A percentile compares a stretch with the other conserved stretches of the same genome.
Evolutionary conservation across 1,284 basidiomycete genomes (phyloP).

Genomic region (Malassezia psittaci): DNA sequence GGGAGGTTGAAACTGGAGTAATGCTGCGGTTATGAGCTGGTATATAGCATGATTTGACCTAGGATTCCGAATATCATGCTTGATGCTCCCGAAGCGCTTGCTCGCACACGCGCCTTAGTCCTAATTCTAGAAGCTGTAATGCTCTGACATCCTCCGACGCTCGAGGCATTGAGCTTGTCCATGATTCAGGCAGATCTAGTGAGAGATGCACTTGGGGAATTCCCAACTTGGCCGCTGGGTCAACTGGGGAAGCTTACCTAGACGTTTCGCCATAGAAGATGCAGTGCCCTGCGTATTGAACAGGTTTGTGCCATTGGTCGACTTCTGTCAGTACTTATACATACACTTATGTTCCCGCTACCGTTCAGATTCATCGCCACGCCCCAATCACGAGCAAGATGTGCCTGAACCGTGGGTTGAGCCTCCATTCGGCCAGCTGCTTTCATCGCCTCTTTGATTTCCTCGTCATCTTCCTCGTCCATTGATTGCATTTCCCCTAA

Average conservation of each 20-base stretch:
- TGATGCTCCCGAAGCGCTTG: not conserved
- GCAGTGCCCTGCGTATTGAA: not conserved
- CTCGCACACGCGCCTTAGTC: slow-evolving; percentile 14
- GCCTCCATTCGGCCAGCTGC: slow-evolving; percentile 7
- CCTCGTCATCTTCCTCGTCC: slow-evolving; percentile 7
- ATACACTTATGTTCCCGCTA: slow-evolving; percentile 4
- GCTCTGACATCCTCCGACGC: slow-evolving; percentile 20
- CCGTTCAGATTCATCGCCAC: slow-evolving; percentile 20
- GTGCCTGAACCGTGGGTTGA: not conserved
- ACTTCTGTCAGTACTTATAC: slow-evolving; percentile 5
- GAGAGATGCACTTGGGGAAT: slow-evolving; percentile 28
- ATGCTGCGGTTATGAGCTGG: too few species aligned
- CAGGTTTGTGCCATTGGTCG: not conserved
- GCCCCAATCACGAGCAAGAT: slow-evolving; percentile 19
- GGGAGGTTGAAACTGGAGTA: too few species aligned
- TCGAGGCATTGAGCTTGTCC: slow-evolving; percentile 4
- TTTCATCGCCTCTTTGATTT: slow-evolving; percentile 11
- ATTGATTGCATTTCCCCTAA: not conserved
- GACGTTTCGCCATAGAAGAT: slow-evolving; percentile 4
- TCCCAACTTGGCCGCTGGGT: slow-evolving; percentile 14
- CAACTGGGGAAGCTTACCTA: slow-evolving; percentile 8
- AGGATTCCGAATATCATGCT: too few species aligned
- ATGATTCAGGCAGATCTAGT: slow-evolving; percentile 20
- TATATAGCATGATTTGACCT: too few species aligned
- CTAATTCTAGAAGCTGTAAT: slow-evolving; percentile 24